phyloP scores from a whole-genome alignment of 1,139 yeast species.

The Yamadazyma kanchanaburiensis region DNA sequence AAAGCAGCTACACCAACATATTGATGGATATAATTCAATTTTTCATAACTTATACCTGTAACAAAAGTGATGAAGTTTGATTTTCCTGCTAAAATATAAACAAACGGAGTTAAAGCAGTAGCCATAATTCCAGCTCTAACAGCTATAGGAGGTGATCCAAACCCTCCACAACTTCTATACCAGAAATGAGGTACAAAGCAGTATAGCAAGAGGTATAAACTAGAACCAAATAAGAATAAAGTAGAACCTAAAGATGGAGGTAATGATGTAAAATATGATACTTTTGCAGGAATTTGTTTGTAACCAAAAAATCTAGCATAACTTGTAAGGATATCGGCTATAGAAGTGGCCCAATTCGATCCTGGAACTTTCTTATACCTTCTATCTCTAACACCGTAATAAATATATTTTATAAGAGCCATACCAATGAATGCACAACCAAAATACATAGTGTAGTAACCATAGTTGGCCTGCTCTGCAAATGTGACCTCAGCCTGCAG shows the following conservation, averaged over 20 bases:
- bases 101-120: slow-evolving; percentile 50
- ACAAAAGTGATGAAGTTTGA: slow-evolving; percentile 45
- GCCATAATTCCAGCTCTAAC: slow-evolving; percentile 54
- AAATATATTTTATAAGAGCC: slow-evolving; percentile 36
- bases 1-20: slow-evolving; percentile 46
- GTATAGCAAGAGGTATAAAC: slow-evolving; percentile 45
- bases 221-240: slow-evolving; percentile 35
- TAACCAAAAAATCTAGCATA: slow-evolving; percentile 47
- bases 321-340: slow-evolving; percentile 32
- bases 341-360: slow-evolving; percentile 14
- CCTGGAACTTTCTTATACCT: slow-evolving; percentile 16
- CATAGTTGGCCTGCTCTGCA: slow-evolving; percentile 39
- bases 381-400: slow-evolving; percentile 34
- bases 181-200: slow-evolving; percentile 50
- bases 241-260: slow-evolving; percentile 52
- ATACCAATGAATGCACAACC: slow-evolving; percentile 34
- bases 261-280: slow-evolving; percentile 40
- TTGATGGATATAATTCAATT: slow-evolving; percentile 51
- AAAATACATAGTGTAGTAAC: slow-evolving; percentile 45
- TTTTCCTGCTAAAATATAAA: slow-evolving; percentile 52
- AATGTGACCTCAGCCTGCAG: slow-evolving; percentile 43
- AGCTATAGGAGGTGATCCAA: slow-evolving; percentile 67
- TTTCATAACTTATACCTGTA: slow-evolving; percentile 59
- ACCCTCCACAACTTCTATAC: slow-evolving; percentile 53
- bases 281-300: slow-evolving; percentile 37